Base-by-base conservation (phyloP, 116 monocot species). In the Trichopus zeylanicus region DNA sequence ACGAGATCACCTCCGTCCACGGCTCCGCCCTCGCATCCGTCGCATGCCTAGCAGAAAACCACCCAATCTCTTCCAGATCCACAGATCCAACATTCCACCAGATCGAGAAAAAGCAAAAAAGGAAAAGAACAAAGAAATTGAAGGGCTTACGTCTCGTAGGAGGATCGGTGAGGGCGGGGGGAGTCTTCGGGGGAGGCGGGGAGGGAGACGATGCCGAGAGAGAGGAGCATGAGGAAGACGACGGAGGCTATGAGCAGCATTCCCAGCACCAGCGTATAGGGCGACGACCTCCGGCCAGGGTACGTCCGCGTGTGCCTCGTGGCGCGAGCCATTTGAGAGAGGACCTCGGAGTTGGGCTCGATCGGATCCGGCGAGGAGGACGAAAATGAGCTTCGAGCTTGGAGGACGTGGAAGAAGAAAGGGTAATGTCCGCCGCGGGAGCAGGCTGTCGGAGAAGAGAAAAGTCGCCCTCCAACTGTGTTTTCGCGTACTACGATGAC, bases 1-100 rank as follows among this genome's bases (percentile, higher is more conserved):
- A 87, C 8, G 87, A 87, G 12, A 87, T 27, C 39, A 81, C 62
- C 76, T 87, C 87, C 59, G 75, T 78, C 87, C 87, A 87, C 64
- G 81, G 78, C 47, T 73, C 69, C 56, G 66, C 70, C 33, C 70
- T 67, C 57, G 59, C 11, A 11, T 66, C 77, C 52, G 59, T 26
- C 7, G 70, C 64, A 46, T 47, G 15, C 53, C 53, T 38, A 29
- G 21, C 21, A 20, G 58, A 11, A 22, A 70, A 55, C 11, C 20
- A 55, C 27, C 30, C 6, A n/a, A n/a, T n/a, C n/a, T n/a, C n/a
- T n/a, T n/a, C n/a, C n/a, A n/a, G n/a, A n/a, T 29, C 46, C 35
- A 19, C 21, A 51, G 5, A 29, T 18, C 13, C 59, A 38, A 13
- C 48, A 24, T n/a, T 19, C 39, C 12, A 46, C 0, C 10, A 10